A percentile compares a stretch with the other conserved stretches of the same genome.
These are phyloP conservation scores for Hanseniaspora singularis DNA, from an alignment of 805 yeast species.

Conservation along the genomic window DNA sequence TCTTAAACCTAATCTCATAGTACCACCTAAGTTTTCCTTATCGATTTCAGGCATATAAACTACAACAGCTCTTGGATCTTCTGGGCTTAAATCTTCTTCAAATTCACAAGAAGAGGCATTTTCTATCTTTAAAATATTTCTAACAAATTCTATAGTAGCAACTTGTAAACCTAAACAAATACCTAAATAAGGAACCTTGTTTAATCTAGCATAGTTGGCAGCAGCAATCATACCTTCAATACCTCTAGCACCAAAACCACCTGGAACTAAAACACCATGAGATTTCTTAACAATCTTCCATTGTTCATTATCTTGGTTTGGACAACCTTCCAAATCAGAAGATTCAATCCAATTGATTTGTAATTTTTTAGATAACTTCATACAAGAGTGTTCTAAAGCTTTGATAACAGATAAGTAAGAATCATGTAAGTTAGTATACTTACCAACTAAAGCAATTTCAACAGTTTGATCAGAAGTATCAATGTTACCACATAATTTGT, in stretches of 20 bases:
- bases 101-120: conserved; percentile 77
- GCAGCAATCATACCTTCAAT: conserved; percentile 97
- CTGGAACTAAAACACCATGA: conserved; percentile 94
- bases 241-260: conserved; percentile 96
- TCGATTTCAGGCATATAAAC: conserved; percentile 98
- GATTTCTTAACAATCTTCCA: conserved; percentile 91
- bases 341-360: conserved; percentile 95
- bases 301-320: conserved; percentile 77
- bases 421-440: conserved; percentile 90
- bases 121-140: conserved; percentile 59
- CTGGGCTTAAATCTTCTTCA: conserved; percentile 47
- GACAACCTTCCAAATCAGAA: conserved; percentile 68
- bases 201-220: conserved; percentile 96
- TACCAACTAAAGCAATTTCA: conserved; percentile 92
- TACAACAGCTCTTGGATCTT: conserved; percentile 51
- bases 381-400: conserved; percentile 87
- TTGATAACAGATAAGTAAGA: conserved; percentile 90
- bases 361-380: conserved; percentile 74
- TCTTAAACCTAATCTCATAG: conserved; percentile 95
- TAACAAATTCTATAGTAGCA: conserved; percentile 86
- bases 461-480: conserved; percentile 79
- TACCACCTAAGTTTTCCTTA: conserved; percentile 91
- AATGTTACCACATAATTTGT: conserved; percentile 58
- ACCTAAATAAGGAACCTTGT: conserved; percentile 86
- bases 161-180: conserved; percentile 95